Base-by-base conservation (phyloP, 2,329 filamentous ascomycete species). In the Penicillium expansum region DNA sequence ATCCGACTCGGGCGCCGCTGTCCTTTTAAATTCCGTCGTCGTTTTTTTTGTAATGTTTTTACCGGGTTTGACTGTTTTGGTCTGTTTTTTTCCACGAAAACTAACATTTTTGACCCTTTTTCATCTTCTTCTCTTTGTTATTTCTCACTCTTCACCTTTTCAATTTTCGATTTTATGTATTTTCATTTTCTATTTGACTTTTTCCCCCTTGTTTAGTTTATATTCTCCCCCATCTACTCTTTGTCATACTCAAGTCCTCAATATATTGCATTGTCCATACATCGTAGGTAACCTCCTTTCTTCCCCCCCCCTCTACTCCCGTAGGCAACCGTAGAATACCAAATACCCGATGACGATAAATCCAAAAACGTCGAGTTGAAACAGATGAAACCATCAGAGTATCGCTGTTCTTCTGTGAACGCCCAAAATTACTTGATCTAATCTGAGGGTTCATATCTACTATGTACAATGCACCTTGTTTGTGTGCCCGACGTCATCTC, bases 391-490 rank as follows among this genome's bases (percentile, higher is more conserved):
- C 71, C 70, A 58, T 45, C 58, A 59, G 64, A 22, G 62, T 63
- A 61, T 65, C 57, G 63, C 63, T 45, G 60, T 52, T 48, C 44
- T 58, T 63, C 82, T 80, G 80, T 64, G 77, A 80, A 66, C 64
- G 52, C 50, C 60, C 56, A 75, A 52, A 74, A 79, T 79, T 74
- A 83, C 82, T 84, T 84, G 82, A 84, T 84, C 82, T 84, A 83
- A 83, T 84, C 82, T 82, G 82, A 83, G 65, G 67, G 66, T 52
- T 52, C 39, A 30, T 8, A 29, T 29, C 27, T 29, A 29, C 24
- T 16, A 27, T 33, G 3, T 14, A 52, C 32, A 52, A 52, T 54
- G 18, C 38, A 22, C 35, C 22, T 48, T 54, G 43, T 55, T 39
- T 54, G 30, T 6, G 24, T 24, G 13, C 51, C 16, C 18, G 22